Percentiles rank a stretch among this genome's conserved stretches.
These are phyloP conservation scores for Aspergillus bridgeri DNA, from an alignment of 495 filamentous ascomycete species.

Conservation along the genomic window DNA sequence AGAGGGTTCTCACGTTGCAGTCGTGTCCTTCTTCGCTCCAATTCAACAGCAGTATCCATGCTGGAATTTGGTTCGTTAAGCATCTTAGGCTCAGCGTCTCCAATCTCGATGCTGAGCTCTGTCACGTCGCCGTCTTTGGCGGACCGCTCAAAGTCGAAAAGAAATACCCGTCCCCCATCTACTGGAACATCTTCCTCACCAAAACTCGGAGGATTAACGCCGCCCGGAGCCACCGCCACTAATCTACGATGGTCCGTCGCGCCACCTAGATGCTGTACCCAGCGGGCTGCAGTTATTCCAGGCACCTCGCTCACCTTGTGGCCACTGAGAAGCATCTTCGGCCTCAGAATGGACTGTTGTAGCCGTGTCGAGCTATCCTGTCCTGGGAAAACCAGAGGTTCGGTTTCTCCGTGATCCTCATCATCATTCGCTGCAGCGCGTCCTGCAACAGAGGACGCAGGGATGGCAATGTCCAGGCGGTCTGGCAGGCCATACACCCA, in stretches of 20 bases:
- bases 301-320: conserved; percentile 40
- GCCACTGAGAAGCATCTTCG: conserved; percentile 36
- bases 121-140: conserved; percentile 49
- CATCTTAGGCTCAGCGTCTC: conserved; percentile 62
- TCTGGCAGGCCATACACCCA: conserved; percentile 82
- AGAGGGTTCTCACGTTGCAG: conserved; percentile 32
- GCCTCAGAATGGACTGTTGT: conserved; percentile 30
- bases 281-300: conserved; percentile 41
- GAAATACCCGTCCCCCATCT: conserved; percentile 75
- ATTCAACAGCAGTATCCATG: conserved; percentile 76
- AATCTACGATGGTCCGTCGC: conserved; percentile 43
- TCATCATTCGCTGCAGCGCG: conserved; percentile 10
- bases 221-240: conserved; percentile 72
- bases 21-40: conserved; percentile 69
- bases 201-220: conserved; percentile 55
- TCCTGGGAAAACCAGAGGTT: conserved; percentile 5
- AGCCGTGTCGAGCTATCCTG: conserved; percentile 30
- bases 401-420: conserved; percentile 8
- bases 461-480: conserved; percentile 55
- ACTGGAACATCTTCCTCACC: conserved; percentile 76
- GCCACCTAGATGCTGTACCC: conserved; percentile 29
- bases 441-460: conserved; percentile 16
- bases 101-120: conserved; percentile 70
- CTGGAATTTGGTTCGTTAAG: conserved; percentile 73
- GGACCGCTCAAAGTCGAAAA: conserved; percentile 72